phyloP scores from a whole-genome alignment of 2,329 filamentous ascomycete genomes.

The Cytospora mali region DNA sequence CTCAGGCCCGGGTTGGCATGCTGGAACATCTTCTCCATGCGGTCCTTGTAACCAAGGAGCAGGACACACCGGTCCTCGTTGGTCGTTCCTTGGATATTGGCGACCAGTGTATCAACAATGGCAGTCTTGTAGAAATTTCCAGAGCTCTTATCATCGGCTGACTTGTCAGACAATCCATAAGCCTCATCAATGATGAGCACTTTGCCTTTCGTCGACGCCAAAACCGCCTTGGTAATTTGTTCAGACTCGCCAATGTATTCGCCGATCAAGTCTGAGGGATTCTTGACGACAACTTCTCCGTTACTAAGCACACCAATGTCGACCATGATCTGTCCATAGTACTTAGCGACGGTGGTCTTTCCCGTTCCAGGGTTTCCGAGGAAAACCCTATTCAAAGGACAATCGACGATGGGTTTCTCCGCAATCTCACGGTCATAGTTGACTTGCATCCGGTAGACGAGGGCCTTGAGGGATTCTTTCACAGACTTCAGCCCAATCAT shows the following conservation, averaged over 20 bases:
- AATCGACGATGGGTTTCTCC: constrained; percentile 61
- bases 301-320: constrained; percentile 68
- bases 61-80: constrained; percentile 74
- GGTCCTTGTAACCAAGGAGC: constrained; percentile 68
- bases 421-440: constrained; percentile 69
- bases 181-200: constrained; percentile 81
- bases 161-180: constrained; percentile 61
- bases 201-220: constrained; percentile 68
- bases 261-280: constrained; percentile 73
- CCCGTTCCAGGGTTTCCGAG: constrained; percentile 74
- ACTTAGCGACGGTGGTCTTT: constrained; percentile 73
- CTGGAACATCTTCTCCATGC: constrained; percentile 74
- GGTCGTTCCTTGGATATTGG: constrained; percentile 68
- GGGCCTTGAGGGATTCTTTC: constrained; percentile 59
- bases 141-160: constrained; percentile 35
- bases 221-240: constrained; percentile 69
- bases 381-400: constrained; percentile 69
- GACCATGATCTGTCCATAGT: constrained; percentile 70
- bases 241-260: constrained; percentile 67
- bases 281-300: constrained; percentile 70
- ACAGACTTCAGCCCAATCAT: constrained; percentile 64
- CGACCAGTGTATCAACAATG: constrained; percentile 73
- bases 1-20: constrained; percentile 71
- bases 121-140: constrained; percentile 55
- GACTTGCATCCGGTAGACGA: constrained; percentile 61